Base-by-base conservation (phyloP, 2,329 filamentous ascomycete genomes). In the Ceratocystis eucalypticola region DNA sequence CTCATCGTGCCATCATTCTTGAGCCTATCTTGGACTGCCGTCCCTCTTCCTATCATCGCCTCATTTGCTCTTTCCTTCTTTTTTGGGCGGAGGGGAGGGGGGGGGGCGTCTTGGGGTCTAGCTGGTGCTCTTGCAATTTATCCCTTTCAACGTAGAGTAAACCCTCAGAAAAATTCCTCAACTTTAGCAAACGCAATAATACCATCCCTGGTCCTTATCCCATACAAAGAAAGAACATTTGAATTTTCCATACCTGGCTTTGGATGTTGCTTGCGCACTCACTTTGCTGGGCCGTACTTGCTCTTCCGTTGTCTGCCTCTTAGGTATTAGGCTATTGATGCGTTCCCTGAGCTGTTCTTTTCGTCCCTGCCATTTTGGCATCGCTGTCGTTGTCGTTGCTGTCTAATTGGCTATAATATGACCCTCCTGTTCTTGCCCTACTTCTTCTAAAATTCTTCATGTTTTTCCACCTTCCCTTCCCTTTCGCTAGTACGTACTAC, bases 351-450 rank as follows among this genome's bases (percentile, higher is more conserved):
- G 12, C 30, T 37, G 17, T 59, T 37, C 55, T 28, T 53, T 53
- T 53, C 10, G 22, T 53, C 48, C 48, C 22, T 53, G 48, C 48
- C 48, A n/a, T 53, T 25, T 25, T 53, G n/a, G 6, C 7, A 53
- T n/a, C n/a, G n/a, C 7, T 53, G 48, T 25, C 22, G 7, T 53
- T n/a, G 55, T 15, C n/a, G 55, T 59, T 33, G 28, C 55, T 20
- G 55, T 59, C 25, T 33, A 59, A 59, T 59, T 59, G 55, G 55
- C 63, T 50, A 50, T 57, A 50, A 20, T 46, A 37, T 65, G 37
- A 30, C 44, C 20, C 48, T 57, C 22, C 45, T 46, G 20, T 20
- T 65, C 63, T 65, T 65, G 17, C 48, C 20, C 25, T 44, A 41
- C 12, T 41, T 41, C 10, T 12, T 41, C 37, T 41, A 41, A 41